Evolutionary conservation across 2,329 filamentous ascomycete genomes (phyloP).

Genomic region (Paecilomyces sp.): DNA sequence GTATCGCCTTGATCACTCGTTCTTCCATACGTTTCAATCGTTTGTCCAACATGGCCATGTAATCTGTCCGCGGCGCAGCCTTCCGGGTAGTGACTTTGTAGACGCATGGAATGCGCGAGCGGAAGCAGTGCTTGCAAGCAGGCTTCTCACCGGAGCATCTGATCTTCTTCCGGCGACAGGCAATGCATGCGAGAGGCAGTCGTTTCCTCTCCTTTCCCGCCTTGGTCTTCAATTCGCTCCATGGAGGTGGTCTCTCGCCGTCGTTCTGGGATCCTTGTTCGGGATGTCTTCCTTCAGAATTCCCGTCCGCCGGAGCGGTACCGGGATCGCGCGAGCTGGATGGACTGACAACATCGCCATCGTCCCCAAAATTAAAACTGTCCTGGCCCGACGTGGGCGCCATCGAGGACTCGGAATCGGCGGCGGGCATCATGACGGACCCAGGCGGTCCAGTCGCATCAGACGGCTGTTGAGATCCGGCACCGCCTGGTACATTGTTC

Average conservation of each 20-base stretch:
- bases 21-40: conserved; percentile 95
- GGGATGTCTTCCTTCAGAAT: background rate
- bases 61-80: conserved; percentile 88
- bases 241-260: conserved; percentile 55
- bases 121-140: conserved; percentile 89
- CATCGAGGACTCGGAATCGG: conserved; percentile 24
- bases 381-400: conserved; percentile 18
- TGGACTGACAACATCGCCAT: conserved; percentile 27
- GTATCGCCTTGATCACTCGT: conserved; percentile 89
- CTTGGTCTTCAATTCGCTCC: conserved; percentile 81
- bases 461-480: conserved; percentile 20
- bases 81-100: conserved; percentile 96
- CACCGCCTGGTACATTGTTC: conserved; percentile 27
- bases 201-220: conserved; percentile 94
- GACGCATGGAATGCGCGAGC: conserved; percentile 88
- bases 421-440: conserved; percentile 32
- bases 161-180: conserved; percentile 94
- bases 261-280: conserved; percentile 27
- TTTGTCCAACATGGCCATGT: conserved; percentile 99
- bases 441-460: conserved; percentile 10
- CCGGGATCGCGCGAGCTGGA: conserved; percentile 29
- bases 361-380: conserved; percentile 17
- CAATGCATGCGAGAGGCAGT: conserved; percentile 87
- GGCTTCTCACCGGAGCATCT: conserved; percentile 96
- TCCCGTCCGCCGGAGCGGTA: conserved; percentile 15